Percentiles rank a stretch among this genome's conserved stretches.
phyloP scores from a whole-genome alignment of 495 filamentous ascomycete species.

The Penicillium cosmopolitanum region DNA sequence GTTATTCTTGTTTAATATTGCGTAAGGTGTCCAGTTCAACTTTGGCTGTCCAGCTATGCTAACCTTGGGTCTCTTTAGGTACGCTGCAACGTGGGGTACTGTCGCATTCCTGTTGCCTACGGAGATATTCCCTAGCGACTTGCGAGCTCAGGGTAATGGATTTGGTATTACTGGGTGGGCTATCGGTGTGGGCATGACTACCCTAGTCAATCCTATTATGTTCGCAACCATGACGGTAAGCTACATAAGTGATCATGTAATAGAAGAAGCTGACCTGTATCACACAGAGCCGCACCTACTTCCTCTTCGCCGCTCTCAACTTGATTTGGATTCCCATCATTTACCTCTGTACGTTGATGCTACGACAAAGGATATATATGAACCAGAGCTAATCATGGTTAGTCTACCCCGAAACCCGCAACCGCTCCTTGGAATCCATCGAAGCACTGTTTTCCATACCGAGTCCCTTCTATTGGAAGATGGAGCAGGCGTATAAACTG shows the following conservation, averaged over 20 bases:
- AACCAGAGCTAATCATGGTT: conserved; percentile 5
- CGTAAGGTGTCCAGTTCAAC: conserved; percentile 18
- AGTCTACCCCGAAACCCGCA: conserved; percentile 62
- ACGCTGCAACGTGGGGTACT: conserved; percentile 59
- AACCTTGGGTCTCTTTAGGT: conserved; percentile 20
- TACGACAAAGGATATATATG: neutral
- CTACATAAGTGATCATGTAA: neutral
- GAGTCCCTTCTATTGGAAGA: conserved; percentile 42
- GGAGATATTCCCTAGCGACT: conserved; percentile 55
- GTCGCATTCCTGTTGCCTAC: conserved; percentile 57
- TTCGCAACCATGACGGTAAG: conserved; percentile 28
- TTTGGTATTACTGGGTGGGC: conserved; percentile 64
- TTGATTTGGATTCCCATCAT: conserved; percentile 55
- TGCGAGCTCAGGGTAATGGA: conserved; percentile 58
- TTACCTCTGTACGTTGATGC: conserved; percentile 38
- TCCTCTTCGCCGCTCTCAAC: conserved; percentile 57
- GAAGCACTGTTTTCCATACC: conserved; percentile 52
- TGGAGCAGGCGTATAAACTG: conserved; percentile 41
- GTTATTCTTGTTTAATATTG: conserved; percentile 57
- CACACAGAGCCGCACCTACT: conserved; percentile 49
- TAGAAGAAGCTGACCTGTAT: conserved; percentile 25
- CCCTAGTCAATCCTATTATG: conserved; percentile 57
- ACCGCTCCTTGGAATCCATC: conserved; percentile 60
- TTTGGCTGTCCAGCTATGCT: neutral
- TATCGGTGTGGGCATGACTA: conserved; percentile 57